A percentile compares a stretch with the other conserved stretches of the same genome.
These are phyloP conservation scores for Agrocybe chaxingu DNA, from an alignment of 768 basidiomycete genomes.

Conservation along the genomic window DNA sequence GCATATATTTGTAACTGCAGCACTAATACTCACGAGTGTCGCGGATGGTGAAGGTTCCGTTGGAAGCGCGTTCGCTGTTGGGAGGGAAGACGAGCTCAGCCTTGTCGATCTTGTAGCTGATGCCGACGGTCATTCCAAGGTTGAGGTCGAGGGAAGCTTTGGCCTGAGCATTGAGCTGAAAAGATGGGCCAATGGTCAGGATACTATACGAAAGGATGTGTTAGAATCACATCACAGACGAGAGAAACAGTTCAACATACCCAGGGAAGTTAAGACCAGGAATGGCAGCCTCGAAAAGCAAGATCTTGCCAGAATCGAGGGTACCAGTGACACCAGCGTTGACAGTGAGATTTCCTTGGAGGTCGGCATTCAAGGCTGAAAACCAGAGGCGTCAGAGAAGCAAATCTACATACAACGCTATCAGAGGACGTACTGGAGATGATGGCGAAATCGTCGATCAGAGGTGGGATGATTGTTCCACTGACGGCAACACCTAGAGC, in stretches of 20 bases:
- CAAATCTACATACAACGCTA: neutral
- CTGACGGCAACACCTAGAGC: constrained; percentile 36
- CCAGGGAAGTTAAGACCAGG: constrained; percentile 50
- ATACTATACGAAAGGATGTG: constrained; percentile 22
- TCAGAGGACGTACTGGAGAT: constrained; percentile 26
- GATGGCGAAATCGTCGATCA: constrained; percentile 31
- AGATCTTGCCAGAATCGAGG: constrained; percentile 39
- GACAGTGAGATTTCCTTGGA: constrained; percentile 36
- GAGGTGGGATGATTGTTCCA: constrained; percentile 45
- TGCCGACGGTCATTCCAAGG: constrained; percentile 36
- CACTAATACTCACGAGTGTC: constrained; percentile 37
- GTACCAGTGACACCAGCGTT: constrained; percentile 34
- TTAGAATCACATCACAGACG: neutral
- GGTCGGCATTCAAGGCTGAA: constrained; percentile 32
- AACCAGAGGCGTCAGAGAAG: neutral
- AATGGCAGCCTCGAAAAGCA: constrained; percentile 38
- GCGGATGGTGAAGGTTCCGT: constrained; percentile 28
- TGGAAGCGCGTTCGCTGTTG: constrained; percentile 14
- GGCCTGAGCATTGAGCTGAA: constrained; percentile 38
- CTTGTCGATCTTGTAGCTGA: constrained; percentile 40
- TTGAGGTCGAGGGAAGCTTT: constrained; percentile 32
- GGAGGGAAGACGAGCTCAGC: constrained; percentile 44
- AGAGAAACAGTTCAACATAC: constrained; percentile 21
- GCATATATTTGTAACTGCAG: neutral
- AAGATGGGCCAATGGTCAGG: constrained; percentile 44